Conservation (phyloP, 139 green algal genomes). For the Tetradesmus obliquus region DNA sequence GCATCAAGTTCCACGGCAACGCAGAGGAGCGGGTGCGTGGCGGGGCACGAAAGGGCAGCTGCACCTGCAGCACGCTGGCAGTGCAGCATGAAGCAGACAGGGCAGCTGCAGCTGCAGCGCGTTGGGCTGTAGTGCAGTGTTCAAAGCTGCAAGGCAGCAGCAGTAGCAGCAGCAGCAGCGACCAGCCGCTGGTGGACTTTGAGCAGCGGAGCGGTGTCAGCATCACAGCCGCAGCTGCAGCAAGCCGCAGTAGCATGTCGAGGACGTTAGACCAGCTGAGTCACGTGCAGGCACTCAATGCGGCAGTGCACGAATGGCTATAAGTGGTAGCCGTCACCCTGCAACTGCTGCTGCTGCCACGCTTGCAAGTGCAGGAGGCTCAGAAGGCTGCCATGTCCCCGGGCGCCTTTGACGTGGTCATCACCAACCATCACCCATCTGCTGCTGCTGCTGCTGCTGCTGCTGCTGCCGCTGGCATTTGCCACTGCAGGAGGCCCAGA, state of each 20-base stretch:
- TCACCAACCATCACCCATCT: constrained; percentile 87
- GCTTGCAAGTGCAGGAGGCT: constrained; percentile 45
- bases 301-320: no score
- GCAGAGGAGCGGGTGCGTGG: constrained; percentile 82
- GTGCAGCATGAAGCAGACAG: background rate
- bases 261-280: no score
- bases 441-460: background rate
- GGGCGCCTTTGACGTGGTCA: constrained; percentile 87
- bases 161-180: background rate
- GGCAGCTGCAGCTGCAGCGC: background rate
- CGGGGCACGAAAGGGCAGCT: background rate
- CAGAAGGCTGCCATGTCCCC: constrained; percentile 72
- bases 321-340: no score
- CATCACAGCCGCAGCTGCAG: background rate
- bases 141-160: background rate
- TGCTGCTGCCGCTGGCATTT: background rate
- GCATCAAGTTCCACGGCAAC: constrained; percentile 98
- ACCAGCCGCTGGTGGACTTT: no score
- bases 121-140: background rate
- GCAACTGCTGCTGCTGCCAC: background rate
- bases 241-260: background rate
- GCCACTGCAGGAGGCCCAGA: constrained; percentile 63
- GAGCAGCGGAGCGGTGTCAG: no score
- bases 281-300: no score
- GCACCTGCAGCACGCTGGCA: background rate